Evolutionary conservation across 1,284 basidiomycete species (phyloP).

Genomic region (Pascua sp.): DNA sequence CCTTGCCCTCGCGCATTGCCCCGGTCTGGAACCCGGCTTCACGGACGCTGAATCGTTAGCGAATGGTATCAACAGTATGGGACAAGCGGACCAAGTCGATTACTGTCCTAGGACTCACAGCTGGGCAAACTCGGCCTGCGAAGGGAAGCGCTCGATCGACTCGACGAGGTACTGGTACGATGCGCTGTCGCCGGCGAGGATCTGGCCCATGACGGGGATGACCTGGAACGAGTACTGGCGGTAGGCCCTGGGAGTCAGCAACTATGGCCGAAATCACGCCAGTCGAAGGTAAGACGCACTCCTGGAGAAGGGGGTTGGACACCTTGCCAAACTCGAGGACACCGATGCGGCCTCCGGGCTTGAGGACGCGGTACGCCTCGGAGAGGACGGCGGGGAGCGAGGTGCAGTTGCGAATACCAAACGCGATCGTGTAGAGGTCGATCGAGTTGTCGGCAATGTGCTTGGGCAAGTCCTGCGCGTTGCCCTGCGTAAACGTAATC

Average conservation of each 20-base stretch:
- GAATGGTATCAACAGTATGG: too few relatives aligned
- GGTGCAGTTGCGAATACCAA: conserved; percentile 97
- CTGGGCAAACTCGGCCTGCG: conserved; percentile 81
- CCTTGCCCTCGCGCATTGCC: conserved; percentile 64
- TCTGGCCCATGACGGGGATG: conserved; percentile 89
- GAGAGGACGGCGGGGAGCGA: conserved; percentile 81
- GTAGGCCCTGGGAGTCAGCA: conserved; percentile 63
- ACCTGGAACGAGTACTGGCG: conserved; percentile 95
- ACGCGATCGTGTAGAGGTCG: conserved; percentile 97
- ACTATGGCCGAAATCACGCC: background rate
- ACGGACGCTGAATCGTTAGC: conserved; percentile 6
- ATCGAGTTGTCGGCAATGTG: conserved; percentile 71
- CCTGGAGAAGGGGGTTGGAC: conserved; percentile 76
- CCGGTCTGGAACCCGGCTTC: conserved; percentile 81
- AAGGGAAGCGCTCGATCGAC: conserved; percentile 91
- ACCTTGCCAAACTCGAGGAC: conserved; percentile 97
- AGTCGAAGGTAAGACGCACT: conserved; percentile 56
- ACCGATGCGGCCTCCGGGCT: conserved; percentile 92
- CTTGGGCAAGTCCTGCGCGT: conserved; percentile 75
- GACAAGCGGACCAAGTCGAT: background rate
- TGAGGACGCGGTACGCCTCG: conserved; percentile 91
- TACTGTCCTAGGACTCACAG: conserved; percentile 55
- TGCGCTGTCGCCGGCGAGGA: conserved; percentile 89
- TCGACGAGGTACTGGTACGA: conserved; percentile 98
- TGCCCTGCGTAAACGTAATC: conserved; percentile 86